Base-by-base conservation (phyloP, 257 asterid species). In the Nicotiana paniculata region DNA sequence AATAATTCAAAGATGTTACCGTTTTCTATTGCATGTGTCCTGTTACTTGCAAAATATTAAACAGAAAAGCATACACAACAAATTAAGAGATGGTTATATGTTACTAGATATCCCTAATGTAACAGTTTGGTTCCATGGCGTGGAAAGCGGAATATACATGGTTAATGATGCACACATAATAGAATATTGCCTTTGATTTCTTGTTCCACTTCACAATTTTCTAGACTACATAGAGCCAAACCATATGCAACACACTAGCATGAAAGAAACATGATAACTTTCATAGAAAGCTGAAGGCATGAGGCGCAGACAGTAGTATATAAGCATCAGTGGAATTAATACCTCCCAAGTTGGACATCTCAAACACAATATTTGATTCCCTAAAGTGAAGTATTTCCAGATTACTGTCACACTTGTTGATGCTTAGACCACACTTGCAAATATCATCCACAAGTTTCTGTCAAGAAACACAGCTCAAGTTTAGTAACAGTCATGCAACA, bases 341-440 rank as follows among this genome's bases (percentile, higher is more conserved):
- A 92, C 98, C 98, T 92, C 82, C 88, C 82, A 87, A 75, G 21
- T n/a, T 69, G 81, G 84, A 80, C 81, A 92, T 74, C 5, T 57
- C 80, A 51, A 55, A 66, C 82, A 63, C 53, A 67, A 88, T 30
- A 10, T 8, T 51, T 21, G 43, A 35, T 81, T 24, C 78, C n/a
- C 33, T 48, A 51, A 0, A 0, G 12, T 55, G 5, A 18, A 89
- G 91, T 61, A 13, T 21, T 30, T 81, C 10, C 79, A 94, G 18
- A 5, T 80, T 83, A 2, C 3, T 55, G 43, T 82, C 51, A 54
- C 54, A 87, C 46, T 30, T 13, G 2, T 53, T 58, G 79, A 63
- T 16, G 77, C 16, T 43, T 82, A 37, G 5, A n/a, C 79, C 88
- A 46, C 63, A 84, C 10, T 51, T 66, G 21, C 21, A 0, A 80